Conservation (phyloP, 805 yeast genomes). For the Ogataea trehalophila region DNA sequence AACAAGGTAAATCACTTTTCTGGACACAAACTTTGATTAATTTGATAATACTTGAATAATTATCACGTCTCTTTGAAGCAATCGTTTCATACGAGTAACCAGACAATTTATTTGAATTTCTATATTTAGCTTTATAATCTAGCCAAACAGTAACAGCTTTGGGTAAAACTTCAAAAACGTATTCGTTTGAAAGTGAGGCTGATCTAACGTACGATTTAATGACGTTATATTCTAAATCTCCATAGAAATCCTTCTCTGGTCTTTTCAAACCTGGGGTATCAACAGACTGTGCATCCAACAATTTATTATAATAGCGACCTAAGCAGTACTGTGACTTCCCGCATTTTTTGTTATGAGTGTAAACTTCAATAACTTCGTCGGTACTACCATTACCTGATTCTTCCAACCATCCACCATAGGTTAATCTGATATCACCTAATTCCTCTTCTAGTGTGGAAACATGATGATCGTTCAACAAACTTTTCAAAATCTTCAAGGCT, state of each 20-base stretch:
- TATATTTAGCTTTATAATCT: constrained; percentile 52
- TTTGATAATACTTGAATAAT: constrained; percentile 43
- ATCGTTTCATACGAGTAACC: constrained; percentile 26
- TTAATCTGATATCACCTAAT: constrained; percentile 49
- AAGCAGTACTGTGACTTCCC: constrained; percentile 77
- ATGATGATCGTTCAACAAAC: constrained; percentile 25
- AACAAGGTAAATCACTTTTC: constrained; percentile 41
- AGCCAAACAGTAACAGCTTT: constrained; percentile 90
- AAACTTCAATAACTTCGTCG: constrained; percentile 64
- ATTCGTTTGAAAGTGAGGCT: constrained; percentile 55
- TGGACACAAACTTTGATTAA: constrained; percentile 40
- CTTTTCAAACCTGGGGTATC: constrained; percentile 26
- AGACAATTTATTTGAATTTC: constrained; percentile 22
- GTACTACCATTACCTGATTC: constrained; percentile 79
- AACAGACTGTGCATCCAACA: constrained; percentile 57
- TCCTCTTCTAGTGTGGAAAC: constrained; percentile 3
- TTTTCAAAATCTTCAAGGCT: constrained; percentile 64
- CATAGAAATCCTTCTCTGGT: constrained; percentile 34
- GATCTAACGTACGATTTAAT: constrained; percentile 55
- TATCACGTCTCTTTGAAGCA: constrained; percentile 29
- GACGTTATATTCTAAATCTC: constrained; percentile 50
- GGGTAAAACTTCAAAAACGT: constrained; percentile 80
- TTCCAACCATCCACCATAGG: constrained; percentile 86
- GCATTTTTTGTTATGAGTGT: constrained; percentile 46
- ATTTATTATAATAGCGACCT: constrained; percentile 74